Conservation (phyloP, 2,329 filamentous ascomycete genomes). For the Nothopassalora personata region DNA sequence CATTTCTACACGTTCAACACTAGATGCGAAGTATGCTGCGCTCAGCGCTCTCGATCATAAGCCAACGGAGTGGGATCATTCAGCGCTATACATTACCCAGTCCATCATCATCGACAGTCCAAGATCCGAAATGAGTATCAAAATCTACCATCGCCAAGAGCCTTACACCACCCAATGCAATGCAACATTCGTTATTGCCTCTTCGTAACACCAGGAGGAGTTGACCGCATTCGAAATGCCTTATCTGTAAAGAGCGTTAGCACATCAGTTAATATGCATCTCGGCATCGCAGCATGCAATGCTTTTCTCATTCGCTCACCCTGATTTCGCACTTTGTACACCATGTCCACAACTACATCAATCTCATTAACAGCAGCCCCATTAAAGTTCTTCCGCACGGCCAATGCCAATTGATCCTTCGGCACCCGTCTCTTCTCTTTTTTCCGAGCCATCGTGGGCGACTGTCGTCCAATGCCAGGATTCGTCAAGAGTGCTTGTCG, state of each 20-base stretch:
- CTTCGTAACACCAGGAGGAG: slow-evolving; percentile 27
- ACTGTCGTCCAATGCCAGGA: slow-evolving; percentile 58
- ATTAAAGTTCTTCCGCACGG: slow-evolving; percentile 79
- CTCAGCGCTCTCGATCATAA: not conserved
- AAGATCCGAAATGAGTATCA: not conserved
- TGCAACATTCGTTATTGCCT: slow-evolving; percentile 7
- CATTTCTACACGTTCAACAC: not conserved
- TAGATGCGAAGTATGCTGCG: not conserved
- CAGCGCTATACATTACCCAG: not conserved
- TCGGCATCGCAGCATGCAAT: not conserved
- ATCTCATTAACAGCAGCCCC: slow-evolving; percentile 72
- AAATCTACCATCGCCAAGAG: not conserved
- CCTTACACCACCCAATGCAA: not conserved
- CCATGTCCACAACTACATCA: slow-evolving; percentile 73
- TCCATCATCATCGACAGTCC: not conserved
- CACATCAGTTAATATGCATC: not conserved
- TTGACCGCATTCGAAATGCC: slow-evolving; percentile 43
- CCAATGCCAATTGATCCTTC: slow-evolving; percentile 65
- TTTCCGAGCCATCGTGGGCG: slow-evolving; percentile 68
- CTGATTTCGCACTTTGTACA: slow-evolving; percentile 63
- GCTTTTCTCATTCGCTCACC: slow-evolving; percentile 35
- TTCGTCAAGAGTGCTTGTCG: slow-evolving; percentile 48
- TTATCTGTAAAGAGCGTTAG: slow-evolving; percentile 35
- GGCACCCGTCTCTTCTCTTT: slow-evolving; percentile 61
- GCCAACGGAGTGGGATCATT: not conserved